Conservation (phyloP, 306 rosid genomes). For the Aeschynomene evenia region DNA sequence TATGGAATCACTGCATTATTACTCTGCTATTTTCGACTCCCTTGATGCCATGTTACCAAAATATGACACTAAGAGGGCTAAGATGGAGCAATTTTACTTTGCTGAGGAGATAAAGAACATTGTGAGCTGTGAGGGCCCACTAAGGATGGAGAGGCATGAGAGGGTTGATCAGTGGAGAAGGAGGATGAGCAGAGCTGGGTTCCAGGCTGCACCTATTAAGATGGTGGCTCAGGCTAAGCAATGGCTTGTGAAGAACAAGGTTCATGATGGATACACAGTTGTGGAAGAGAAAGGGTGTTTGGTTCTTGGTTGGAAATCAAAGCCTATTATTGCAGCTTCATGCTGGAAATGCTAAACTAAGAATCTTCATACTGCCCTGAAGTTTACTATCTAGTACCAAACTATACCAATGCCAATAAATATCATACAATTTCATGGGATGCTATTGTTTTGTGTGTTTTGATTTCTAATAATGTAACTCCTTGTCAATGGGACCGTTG, state of each 20-base stretch:
- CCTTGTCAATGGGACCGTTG: too few relatives aligned
- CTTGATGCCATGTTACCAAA: conserved; percentile 76
- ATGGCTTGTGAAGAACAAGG: conserved; percentile 62
- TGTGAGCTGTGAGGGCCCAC: conserved; percentile 86
- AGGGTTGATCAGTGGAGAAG: conserved; percentile 84
- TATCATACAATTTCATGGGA: conserved; percentile 21
- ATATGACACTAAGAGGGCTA: conserved; percentile 73
- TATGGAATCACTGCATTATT: conserved; percentile 84
- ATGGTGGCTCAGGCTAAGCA: conserved; percentile 63
- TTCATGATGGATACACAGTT: conserved; percentile 62
- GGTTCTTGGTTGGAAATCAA: conserved; percentile 91
- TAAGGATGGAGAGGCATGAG: conserved; percentile 93
- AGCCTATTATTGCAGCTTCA: conserved; percentile 84
- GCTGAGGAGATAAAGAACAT: conserved; percentile 93
- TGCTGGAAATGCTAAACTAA: conserved; percentile 78
- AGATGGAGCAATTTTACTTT: conserved; percentile 87
- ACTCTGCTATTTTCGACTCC: conserved; percentile 90
- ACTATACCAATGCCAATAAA: conserved; percentile 30
- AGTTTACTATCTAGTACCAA: background rate
- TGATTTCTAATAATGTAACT: too few relatives aligned
- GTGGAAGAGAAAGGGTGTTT: conserved; percentile 88
- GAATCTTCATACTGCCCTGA: background rate
- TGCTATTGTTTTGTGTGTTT: conserved; percentile 2
- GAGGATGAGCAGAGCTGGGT: conserved; percentile 90
- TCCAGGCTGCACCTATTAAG: conserved; percentile 67